phyloP scores from a whole-genome alignment of 306 rosid genomes.

The Senna tora region DNA sequence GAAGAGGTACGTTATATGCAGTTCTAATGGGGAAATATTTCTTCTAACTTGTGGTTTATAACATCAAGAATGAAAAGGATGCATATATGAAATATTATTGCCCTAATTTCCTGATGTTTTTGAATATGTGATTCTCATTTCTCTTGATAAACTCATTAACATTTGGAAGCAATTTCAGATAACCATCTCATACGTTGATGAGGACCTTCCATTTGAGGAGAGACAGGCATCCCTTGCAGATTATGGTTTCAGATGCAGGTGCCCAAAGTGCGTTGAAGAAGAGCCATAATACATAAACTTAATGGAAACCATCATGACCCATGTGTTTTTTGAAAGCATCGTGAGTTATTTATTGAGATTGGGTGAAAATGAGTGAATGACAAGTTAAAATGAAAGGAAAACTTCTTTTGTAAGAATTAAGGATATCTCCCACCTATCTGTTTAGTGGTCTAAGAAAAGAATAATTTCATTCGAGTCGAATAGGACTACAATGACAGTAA shows the following conservation, averaged over 20 bases:
- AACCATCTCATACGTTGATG: conserved; percentile 88
- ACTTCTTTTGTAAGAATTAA: no score
- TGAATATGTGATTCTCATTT: neutral
- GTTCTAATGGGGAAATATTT: neutral
- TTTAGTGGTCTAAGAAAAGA: no score
- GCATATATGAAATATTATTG: conserved; percentile 11
- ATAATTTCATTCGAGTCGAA: no score
- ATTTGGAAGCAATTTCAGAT: conserved; percentile 58
- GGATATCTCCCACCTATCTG: no score
- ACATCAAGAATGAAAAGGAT: conserved; percentile 18
- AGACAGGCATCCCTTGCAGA: conserved; percentile 71
- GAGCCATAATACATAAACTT: conserved; percentile 27
- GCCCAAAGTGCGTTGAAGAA: conserved; percentile 59
- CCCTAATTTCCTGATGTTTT: conserved; percentile 7
- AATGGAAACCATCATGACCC: neutral
- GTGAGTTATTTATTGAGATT: neutral
- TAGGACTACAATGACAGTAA: no score
- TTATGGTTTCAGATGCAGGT: conserved; percentile 64
- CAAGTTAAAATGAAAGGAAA: neutral
- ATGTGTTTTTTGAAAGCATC: neutral
- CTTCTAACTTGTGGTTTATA: conserved; percentile 12
- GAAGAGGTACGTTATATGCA: conserved; percentile 67
- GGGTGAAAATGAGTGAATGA: neutral
- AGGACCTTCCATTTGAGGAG: conserved; percentile 72
- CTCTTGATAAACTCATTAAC: conserved; percentile 33